Base-by-base conservation (phyloP, 139 green algal species). In the Chlamydomonas sp. region DNA sequence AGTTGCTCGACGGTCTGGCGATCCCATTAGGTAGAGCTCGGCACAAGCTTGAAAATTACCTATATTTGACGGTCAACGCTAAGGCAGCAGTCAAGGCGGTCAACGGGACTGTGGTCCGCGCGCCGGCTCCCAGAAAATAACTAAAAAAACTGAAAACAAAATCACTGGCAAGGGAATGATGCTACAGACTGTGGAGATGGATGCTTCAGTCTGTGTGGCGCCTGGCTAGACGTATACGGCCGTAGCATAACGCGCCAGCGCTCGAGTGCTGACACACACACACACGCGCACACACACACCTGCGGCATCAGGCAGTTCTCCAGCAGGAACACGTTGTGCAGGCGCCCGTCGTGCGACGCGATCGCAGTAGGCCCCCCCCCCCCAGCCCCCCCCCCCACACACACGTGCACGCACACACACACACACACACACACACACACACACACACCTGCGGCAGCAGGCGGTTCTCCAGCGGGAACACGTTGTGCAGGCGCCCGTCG, bases 381-480 rank as follows among this genome's bases (percentile, higher is more conserved):
- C 43, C 43, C 43, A 13, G 16, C 50, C 39, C 35, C 5, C 6
- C 1, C 50, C 49, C 24, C 20, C 5, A 43, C 50, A 35, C 34
- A 13, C 6, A 1, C 4, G 13, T 48, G 26, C 50, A 24, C 24
- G 37, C 37, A 49, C 36, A 28, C 2, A 22, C 1, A 5, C 4
- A 36, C 69, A 35, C 16, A 20, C 35, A 31, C n/a, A 48, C n/a
- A 57, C 58, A 35, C 24, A 6, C 13, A 37, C 26, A 43, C 3
- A 43, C 30, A 13, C 37, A 38, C 54, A 85, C 79, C 65, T 95
- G 88, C 1, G 88, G 80, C 34, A 88, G 71, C 35, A 98, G 81
- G 26, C 95, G 72, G 81, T 99, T 99, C 63, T 99, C 95, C 5
- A 98, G 81, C 5, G 93, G 83, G 80, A 98, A 99, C 31, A 24